Evolutionary conservation across 225 moss, liverwort and hornwort genomes (phyloP).

Genomic region (Neckera pumila): DNA sequence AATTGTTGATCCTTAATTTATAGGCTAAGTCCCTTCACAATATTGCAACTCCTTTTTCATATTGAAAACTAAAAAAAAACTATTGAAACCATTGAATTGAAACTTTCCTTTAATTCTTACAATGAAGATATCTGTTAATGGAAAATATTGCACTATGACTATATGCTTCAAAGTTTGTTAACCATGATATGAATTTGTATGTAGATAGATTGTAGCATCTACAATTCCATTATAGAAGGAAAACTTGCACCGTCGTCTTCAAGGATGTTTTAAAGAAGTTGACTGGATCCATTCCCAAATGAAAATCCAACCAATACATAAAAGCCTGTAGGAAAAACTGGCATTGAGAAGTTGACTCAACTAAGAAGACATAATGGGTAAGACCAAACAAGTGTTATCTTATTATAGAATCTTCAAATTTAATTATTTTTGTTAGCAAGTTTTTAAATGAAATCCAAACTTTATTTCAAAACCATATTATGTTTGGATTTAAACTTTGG

Average conservation of each 20-base stretch:
- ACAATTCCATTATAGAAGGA: neutral
- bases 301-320: neutral
- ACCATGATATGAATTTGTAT: neutral
- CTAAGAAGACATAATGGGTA: accelerated
- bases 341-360: neutral
- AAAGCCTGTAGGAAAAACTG: accelerated
- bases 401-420: neutral
- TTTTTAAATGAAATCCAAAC: neutral
- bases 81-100: neutral
- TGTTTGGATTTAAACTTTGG: neutral
- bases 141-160: accelerated
- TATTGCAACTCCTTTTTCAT: too few species aligned
- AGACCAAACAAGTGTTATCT: neutral
- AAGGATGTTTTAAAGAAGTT: neutral
- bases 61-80: too few species aligned
- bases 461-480: neutral
- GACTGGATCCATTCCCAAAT: accelerated
- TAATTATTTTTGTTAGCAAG: neutral
- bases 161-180: neutral
- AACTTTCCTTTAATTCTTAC: neutral
- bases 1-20: too few species aligned
- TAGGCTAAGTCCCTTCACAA: too few species aligned
- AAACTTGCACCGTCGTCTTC: neutral
- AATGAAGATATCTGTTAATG: neutral
- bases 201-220: neutral